These are phyloP conservation scores for Malassezia yamatoensis DNA, from an alignment of 1,284 basidiomycete species.

Conservation along the genomic window DNA sequence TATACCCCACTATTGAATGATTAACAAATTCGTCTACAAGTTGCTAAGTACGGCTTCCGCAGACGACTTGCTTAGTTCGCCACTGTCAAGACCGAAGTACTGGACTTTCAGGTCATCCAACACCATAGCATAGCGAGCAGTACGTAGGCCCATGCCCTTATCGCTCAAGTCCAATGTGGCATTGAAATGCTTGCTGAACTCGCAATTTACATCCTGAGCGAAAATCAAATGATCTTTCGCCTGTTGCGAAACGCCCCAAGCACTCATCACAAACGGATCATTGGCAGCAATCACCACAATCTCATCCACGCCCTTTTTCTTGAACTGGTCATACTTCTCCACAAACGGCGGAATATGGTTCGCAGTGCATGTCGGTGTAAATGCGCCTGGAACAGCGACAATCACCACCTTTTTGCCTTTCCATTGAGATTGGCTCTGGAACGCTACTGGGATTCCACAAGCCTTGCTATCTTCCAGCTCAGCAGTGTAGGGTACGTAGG, in stretches of 20 bases:
- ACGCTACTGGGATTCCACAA: conserved; percentile 46
- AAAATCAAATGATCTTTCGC: conserved; percentile 64
- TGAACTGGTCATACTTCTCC: conserved; percentile 59
- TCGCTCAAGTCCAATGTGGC: conserved; percentile 57
- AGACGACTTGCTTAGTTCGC: conserved; percentile 8
- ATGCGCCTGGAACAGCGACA: conserved; percentile 64
- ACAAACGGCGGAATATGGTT: conserved; percentile 59
- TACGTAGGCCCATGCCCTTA: conserved; percentile 58
- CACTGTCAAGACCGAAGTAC: conserved; percentile 21
- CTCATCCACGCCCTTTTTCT: conserved; percentile 60
- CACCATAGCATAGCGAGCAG: conserved; percentile 61
- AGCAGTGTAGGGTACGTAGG: conserved; percentile 58
- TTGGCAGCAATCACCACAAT: conserved; percentile 52
- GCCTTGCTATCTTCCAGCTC: conserved; percentile 56
- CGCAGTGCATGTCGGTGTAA: conserved; percentile 46
- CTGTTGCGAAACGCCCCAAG: conserved; percentile 61
- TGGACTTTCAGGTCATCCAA: conserved; percentile 57
- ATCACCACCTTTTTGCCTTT: conserved; percentile 74
- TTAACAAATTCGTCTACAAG: not conserved
- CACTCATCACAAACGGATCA: conserved; percentile 49
- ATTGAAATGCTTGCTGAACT: conserved; percentile 60
- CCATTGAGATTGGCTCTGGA: conserved; percentile 57
- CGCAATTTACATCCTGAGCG: conserved; percentile 59
- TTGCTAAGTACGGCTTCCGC: conserved; percentile 10
- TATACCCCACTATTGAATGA: conserved; percentile 21